Conservation (phyloP, 2,329 filamentous ascomycete genomes). For the Achaetomium macrosporum region DNA sequence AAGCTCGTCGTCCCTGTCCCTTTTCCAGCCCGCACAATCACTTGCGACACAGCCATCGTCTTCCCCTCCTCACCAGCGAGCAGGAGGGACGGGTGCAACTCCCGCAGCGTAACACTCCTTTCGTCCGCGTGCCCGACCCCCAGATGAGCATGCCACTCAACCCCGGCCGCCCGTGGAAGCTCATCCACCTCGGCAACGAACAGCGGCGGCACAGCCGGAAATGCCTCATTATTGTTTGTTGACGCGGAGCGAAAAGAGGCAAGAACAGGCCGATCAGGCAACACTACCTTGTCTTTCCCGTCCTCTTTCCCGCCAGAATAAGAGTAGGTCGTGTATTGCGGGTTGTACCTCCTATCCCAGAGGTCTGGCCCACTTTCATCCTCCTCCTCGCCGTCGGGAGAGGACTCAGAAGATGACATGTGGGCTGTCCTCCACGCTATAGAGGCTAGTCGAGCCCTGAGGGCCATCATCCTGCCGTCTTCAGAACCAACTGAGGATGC, state of each 20-base stretch:
- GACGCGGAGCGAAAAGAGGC: background rate
- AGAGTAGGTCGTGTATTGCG: conserved; percentile 41
- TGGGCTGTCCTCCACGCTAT: conserved; percentile 46
- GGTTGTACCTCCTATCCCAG: conserved; percentile 61
- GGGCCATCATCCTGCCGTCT: conserved; percentile 18
- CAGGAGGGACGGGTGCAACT: background rate
- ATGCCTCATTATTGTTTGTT: background rate
- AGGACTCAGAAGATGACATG: conserved; percentile 21
- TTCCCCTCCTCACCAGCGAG: background rate
- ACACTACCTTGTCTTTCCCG: conserved; percentile 21
- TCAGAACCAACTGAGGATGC: conserved; percentile 7
- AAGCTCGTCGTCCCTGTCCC: conserved; percentile 6
- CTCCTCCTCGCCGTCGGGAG: conserved; percentile 38
- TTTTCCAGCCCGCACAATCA: conserved; percentile 5
- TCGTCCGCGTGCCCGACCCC: conserved; percentile 43
- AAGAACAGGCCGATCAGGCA: conserved; percentile 47
- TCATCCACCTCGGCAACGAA: conserved; percentile 70
- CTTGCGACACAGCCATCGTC: conserved; percentile 12
- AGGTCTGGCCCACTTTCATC: conserved; percentile 53
- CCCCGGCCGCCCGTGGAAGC: conserved; percentile 64
- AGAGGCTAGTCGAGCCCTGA: conserved; percentile 39
- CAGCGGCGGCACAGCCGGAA: conserved; percentile 53
- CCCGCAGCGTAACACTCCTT: conserved; percentile 8
- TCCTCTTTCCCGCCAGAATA: conserved; percentile 29
- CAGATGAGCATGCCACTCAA: conserved; percentile 77